Percentiles rank a stretch among this genome's conserved stretches.
phyloP scores from a whole-genome alignment of 2,329 filamentous ascomycete species.

The Penicillium sp. region DNA sequence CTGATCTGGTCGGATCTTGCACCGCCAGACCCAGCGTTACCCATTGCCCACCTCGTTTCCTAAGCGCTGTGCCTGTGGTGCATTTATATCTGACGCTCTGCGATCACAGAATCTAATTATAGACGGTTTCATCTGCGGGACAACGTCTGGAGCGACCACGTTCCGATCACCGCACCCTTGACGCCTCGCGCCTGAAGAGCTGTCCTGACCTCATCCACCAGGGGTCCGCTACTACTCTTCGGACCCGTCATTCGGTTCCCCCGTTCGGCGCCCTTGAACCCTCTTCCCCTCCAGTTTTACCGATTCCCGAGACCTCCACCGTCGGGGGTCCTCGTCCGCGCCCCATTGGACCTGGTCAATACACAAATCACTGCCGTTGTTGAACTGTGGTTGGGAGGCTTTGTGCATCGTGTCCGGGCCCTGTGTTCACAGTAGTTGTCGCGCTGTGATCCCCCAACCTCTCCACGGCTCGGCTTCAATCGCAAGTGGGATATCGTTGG shows the following conservation, averaged over 20 bases:
- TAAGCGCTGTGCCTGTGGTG: slow-evolving; percentile 22
- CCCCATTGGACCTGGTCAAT: slow-evolving; percentile 5
- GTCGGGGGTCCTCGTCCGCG: slow-evolving; percentile 5
- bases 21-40: neutral
- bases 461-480: slow-evolving; percentile 7
- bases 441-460: neutral
- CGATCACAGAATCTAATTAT: slow-evolving; percentile 20
- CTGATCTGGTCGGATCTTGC: neutral
- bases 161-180: slow-evolving; percentile 9
- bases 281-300: slow-evolving; percentile 9
- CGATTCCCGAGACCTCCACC: slow-evolving; percentile 6
- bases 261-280: slow-evolving; percentile 7
- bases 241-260: slow-evolving; percentile 5
- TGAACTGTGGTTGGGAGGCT: neutral
- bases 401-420: neutral
- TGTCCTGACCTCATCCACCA: neutral
- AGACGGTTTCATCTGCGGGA: slow-evolving; percentile 23
- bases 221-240: neutral
- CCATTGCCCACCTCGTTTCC: slow-evolving; percentile 3
- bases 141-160: slow-evolving; percentile 22
- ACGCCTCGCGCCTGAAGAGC: neutral
- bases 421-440: slow-evolving; percentile 1
- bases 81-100: slow-evolving; percentile 29
- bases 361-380: neutral
- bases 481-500: slow-evolving; percentile 21